Evolutionary conservation across 2,329 filamentous ascomycete genomes (phyloP).

Genomic region (Achaetomium macrosporum): DNA sequence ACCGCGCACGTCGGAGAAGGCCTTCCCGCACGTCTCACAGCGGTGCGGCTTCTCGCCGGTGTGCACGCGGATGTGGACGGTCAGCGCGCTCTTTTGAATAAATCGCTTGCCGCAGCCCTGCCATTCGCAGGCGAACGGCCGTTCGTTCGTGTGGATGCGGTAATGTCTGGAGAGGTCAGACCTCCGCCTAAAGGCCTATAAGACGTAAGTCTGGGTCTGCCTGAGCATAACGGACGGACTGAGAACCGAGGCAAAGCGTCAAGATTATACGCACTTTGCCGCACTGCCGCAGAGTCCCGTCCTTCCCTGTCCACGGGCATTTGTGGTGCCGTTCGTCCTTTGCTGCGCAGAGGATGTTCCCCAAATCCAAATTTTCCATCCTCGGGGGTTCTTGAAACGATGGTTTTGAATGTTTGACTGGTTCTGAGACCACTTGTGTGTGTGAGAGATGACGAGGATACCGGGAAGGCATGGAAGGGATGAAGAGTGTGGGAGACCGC

Average conservation of each 20-base stretch:
- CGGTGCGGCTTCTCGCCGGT: conserved; percentile 67
- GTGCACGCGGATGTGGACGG: conserved; percentile 64
- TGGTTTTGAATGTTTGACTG: too few species aligned
- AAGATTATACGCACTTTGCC: conserved; percentile 46
- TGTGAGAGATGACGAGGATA: too few species aligned
- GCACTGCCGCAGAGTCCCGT: too few species aligned
- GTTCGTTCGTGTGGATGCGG: conserved; percentile 66
- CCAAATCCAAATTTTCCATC: too few species aligned
- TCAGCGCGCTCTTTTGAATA: conserved; percentile 64
- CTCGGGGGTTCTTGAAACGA: too few species aligned
- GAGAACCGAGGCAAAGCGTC: not conserved
- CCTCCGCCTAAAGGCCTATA: conserved; percentile 67
- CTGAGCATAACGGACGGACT: not conserved
- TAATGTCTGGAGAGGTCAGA: conserved; percentile 66
- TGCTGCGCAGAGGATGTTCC: too few species aligned
- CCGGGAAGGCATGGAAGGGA: too few species aligned
- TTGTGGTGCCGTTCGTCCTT: too few species aligned
- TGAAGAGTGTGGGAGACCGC: too few species aligned
- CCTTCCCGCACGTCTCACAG: conserved; percentile 61
- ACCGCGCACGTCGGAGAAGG: conserved; percentile 60
- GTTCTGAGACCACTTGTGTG: too few species aligned
- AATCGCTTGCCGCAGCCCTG: conserved; percentile 63
- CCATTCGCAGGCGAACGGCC: conserved; percentile 57
- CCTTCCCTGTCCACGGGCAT: too few species aligned
- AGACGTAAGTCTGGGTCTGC: conserved; percentile 1